Percentiles rank a stretch among this genome's conserved stretches.
phyloP scores from a whole-genome alignment of 2,329 filamentous ascomycete genomes.

The Hymenoscyphus salicellus region DNA sequence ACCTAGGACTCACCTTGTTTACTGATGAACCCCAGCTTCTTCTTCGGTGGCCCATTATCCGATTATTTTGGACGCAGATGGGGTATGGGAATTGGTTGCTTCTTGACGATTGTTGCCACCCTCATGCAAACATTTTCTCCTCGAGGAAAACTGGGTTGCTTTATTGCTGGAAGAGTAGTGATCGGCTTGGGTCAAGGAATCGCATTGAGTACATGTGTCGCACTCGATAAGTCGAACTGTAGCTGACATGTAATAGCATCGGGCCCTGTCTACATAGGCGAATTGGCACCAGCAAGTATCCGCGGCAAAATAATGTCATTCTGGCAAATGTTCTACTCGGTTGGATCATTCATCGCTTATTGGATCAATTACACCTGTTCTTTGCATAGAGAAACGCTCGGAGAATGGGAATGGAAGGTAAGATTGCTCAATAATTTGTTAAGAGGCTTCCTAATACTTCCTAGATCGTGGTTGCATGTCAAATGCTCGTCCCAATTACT shows the following conservation, averaged over 20 bases:
- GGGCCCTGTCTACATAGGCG: conserved; percentile 69
- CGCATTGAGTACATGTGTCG: conserved; percentile 50
- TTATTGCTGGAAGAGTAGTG: conserved; percentile 66
- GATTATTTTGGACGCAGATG: conserved; percentile 60
- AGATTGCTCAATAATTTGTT: conserved; percentile 13
- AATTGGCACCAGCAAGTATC: conserved; percentile 62
- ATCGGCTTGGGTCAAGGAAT: conserved; percentile 70
- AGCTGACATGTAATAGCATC: conserved; percentile 45
- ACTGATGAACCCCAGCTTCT: conserved; percentile 47
- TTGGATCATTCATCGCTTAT: conserved; percentile 64
- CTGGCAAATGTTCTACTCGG: conserved; percentile 67
- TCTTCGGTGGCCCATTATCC: conserved; percentile 60
- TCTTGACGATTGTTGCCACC: conserved; percentile 64
- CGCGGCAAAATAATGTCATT: conserved; percentile 67
- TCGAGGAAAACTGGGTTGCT: conserved; percentile 57
- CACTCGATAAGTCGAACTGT: not conserved
- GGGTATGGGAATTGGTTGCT: conserved; percentile 63
- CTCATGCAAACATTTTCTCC: conserved; percentile 67
- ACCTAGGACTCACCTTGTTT: not conserved
- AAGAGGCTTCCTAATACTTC: not conserved
- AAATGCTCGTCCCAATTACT: conserved; percentile 60
- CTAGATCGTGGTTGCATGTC: conserved; percentile 60
- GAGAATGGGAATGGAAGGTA: conserved; percentile 70
- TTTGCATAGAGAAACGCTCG: conserved; percentile 52
- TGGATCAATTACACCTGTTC: conserved; percentile 63